Evolutionary conservation across 2,329 filamentous ascomycete species (phyloP).

Genomic region (Cladosporium sphaerospermum): DNA sequence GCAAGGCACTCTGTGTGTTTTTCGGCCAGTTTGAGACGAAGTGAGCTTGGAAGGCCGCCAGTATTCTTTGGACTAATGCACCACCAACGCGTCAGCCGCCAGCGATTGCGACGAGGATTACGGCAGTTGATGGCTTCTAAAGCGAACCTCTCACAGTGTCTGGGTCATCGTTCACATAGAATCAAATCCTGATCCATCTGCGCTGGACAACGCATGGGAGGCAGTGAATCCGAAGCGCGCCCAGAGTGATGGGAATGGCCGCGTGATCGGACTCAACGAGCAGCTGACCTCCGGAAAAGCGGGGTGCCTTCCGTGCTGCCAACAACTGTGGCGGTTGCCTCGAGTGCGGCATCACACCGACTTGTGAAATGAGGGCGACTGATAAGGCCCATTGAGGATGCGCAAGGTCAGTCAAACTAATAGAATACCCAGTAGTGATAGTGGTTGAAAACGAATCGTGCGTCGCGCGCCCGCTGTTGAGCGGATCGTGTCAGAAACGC

Average conservation of each 20-base stretch:
- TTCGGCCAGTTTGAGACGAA: slow-evolving; percentile 45
- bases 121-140: too few relatives aligned
- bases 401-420: neutral
- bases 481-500: neutral
- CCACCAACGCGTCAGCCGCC: too few relatives aligned
- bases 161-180: too few relatives aligned
- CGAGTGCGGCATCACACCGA: neutral
- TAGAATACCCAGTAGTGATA: neutral
- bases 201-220: neutral
- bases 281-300: slow-evolving; percentile 12
- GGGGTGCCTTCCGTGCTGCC: neutral
- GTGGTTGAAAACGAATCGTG: neutral
- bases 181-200: too few relatives aligned
- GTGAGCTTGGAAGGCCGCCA: slow-evolving; percentile 3
- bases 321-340: slow-evolving; percentile 6
- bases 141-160: too few relatives aligned
- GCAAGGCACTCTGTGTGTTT: slow-evolving; percentile 64
- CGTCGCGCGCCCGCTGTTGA: neutral
- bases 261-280: slow-evolving; percentile 7
- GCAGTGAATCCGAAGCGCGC: neutral
- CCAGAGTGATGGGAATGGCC: slow-evolving; percentile 3
- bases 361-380: neutral
- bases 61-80: too few relatives aligned
- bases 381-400: neutral
- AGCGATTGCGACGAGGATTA: too few relatives aligned